phyloP scores from a whole-genome alignment of 208 protist genomes.

The Acanthamoeba royreba region DNA sequence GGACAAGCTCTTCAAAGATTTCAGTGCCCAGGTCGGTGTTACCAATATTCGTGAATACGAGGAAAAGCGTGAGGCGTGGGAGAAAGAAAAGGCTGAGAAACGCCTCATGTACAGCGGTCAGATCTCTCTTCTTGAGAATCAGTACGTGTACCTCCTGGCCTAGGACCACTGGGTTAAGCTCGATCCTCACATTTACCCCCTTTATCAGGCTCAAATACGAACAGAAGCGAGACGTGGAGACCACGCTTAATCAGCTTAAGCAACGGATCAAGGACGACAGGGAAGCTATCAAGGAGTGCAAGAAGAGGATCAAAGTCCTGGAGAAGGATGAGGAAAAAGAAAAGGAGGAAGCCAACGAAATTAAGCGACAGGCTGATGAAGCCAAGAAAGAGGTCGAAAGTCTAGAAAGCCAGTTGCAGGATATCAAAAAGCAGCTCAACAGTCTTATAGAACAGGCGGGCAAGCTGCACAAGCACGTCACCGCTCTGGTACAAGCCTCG shows the following conservation, averaged over 20 bases:
- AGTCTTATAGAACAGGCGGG: not conserved
- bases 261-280: conserved; percentile 48
- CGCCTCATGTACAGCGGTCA: conserved; percentile 49
- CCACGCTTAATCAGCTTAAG: conserved; percentile 41
- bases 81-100: conserved; percentile 73
- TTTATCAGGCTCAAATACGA: conserved; percentile 48
- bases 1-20: conserved; percentile 86
- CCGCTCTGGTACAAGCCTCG: not conserved
- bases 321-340: conserved; percentile 69
- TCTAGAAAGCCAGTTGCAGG: conserved; percentile 62
- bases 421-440: conserved; percentile 7
- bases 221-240: conserved; percentile 44
- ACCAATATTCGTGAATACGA: conserved; percentile 89
- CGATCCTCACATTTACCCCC: not conserved
- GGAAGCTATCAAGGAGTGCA: conserved; percentile 12
- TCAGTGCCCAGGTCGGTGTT: conserved; percentile 86
- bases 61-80: conserved; percentile 54
- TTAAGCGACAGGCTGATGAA: conserved; percentile 64
- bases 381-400: conserved; percentile 71
- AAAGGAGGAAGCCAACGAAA: conserved; percentile 70
- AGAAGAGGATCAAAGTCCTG: not conserved
- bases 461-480: conserved; percentile 1
- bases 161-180: not conserved
- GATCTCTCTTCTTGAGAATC: conserved; percentile 40
- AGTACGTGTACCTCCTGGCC: not conserved